Evolutionary conservation across 2,329 filamentous ascomycete species (phyloP).

Genomic region (Neofusicoccum umdonicola): DNA sequence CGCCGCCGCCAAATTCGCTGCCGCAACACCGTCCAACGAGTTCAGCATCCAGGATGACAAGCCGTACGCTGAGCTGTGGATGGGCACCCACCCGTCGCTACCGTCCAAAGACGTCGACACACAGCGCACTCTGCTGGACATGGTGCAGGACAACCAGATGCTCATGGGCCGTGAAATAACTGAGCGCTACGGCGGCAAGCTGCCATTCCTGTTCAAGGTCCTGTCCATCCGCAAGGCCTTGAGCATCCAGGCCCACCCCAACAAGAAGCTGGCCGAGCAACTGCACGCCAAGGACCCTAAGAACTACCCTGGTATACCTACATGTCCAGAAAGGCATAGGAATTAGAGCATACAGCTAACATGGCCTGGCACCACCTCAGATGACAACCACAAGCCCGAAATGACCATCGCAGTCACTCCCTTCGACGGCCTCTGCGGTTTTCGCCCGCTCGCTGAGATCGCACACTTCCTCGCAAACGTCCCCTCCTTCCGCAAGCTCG

Average conservation of each 20-base stretch:
- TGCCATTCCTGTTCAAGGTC: conserved; percentile 98
- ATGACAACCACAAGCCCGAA: conserved; percentile 99
- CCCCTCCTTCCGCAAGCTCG: conserved; percentile 48
- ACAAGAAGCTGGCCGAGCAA: conserved; percentile 89
- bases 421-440: conserved; percentile 94
- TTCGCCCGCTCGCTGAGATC: conserved; percentile 84
- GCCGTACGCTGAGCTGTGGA: conserved; percentile 98
- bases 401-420: conserved; percentile 98
- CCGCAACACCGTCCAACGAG: conserved; percentile 72
- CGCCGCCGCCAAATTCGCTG: conserved; percentile 83
- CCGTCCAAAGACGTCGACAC: conserved; percentile 87
- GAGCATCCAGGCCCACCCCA: conserved; percentile 94
- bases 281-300: conserved; percentile 82
- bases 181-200: conserved; percentile 72
- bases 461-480: conserved; percentile 74
- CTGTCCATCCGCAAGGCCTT: conserved; percentile 93
- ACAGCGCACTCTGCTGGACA: conserved; percentile 79
- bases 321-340: background rate
- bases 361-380: conserved; percentile 8
- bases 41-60: conserved; percentile 80
- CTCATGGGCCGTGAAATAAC: conserved; percentile 73
- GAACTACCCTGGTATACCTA: conserved; percentile 72
- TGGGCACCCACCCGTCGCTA: conserved; percentile 96
- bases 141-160: conserved; percentile 81
- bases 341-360: background rate